Evolutionary conservation across 495 filamentous ascomycete genomes (phyloP), one percentile per base, ranked within the genome.

Genomic region (Penicillium riverlandense): DNA sequence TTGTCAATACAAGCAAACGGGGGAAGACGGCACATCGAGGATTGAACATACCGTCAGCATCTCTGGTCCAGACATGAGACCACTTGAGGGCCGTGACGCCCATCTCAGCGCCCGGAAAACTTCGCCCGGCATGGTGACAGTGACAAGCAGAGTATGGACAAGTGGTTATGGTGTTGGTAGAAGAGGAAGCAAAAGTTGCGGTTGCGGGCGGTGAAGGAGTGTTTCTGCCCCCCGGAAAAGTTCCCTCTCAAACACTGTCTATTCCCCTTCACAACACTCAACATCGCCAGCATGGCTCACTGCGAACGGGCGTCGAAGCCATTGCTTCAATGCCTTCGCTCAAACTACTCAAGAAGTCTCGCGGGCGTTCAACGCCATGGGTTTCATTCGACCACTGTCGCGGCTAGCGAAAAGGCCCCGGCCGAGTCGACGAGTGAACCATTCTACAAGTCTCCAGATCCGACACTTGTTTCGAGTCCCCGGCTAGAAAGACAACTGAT

Each of bases 231-330:
- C 4, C 22, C 22, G 61, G 64, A 67, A 68, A 67, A 64, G 61
- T 67, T 62, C 56, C 53, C 52, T 54, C 63, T 52, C 47, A 58
- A 62, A 48, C 57, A 45, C 43, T 42, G 38, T 38, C 43, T 38
- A 45, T 34, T 34, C 50, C 48, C 47, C 54, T 42, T 37, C 41
- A 34, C 41, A 53, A 35, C 37, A 41, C 40, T 35, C 38, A 41
- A 48, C 43, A 41, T 41, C 41, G 53, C 54, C 52, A 71, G 61
- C 63, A 86, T 86, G 83, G 78, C 82, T 59, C 72, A 77, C 65
- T 81, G 78, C 57, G 82, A 83, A 67, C 76, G 75, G 75, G 81
- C 77, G 59, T 77, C 75, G 13, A 78, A 77, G 69, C 83, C 83
- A 38, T 59, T 86, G 61, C 67, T 80, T 44, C 74, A 77, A 75